Percentiles rank a stretch among this genome's conserved stretches.
Conservation (phyloP, 305 asterid species). For the Nicotiana rustica region DNA sequence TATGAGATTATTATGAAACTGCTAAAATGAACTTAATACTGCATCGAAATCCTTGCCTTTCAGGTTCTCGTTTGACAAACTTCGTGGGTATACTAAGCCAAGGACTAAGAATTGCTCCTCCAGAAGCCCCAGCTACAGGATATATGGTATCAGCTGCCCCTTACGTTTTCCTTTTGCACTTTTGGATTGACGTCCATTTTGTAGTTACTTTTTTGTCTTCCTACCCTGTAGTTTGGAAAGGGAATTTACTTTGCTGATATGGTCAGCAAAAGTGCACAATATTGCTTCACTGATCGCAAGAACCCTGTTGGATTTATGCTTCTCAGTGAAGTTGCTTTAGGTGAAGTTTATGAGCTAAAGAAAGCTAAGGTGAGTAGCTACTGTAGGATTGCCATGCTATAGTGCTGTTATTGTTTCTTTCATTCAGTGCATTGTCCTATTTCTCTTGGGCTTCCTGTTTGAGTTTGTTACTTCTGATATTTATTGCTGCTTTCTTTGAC, state of each 20-base stretch:
- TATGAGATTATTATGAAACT: slow-evolving; percentile 18
- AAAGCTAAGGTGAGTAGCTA: slow-evolving; percentile 66
- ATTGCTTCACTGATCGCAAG: slow-evolving; percentile 79
- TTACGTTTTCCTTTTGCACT: slow-evolving; percentile 31
- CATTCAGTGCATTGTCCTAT: background rate
- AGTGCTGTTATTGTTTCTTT: slow-evolving; percentile 22
- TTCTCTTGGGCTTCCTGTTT: background rate
- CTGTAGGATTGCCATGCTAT: background rate
- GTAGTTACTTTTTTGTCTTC: slow-evolving; percentile 12
- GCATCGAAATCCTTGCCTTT: slow-evolving; percentile 34
- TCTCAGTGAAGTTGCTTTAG: slow-evolving; percentile 97
- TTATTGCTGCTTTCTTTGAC: slow-evolving; percentile 27
- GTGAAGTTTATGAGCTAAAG: slow-evolving; percentile 80
- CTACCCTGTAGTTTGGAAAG: slow-evolving; percentile 80
- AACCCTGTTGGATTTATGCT: slow-evolving; percentile 96
- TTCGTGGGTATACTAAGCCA: slow-evolving; percentile 96
- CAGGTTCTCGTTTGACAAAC: slow-evolving; percentile 95
- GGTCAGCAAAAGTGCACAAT: slow-evolving; percentile 98
- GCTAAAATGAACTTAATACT: slow-evolving; percentile 21
- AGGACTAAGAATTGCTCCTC: slow-evolving; percentile 98
- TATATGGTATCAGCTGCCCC: slow-evolving; percentile 70
- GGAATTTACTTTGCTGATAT: slow-evolving; percentile 97
- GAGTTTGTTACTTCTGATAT: background rate
- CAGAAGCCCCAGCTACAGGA: slow-evolving; percentile 99
- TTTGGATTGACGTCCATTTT: slow-evolving; percentile 22